Conservation (phyloP, 192 early-diverging fungal genomes). For the Backusella psychrophila region DNA sequence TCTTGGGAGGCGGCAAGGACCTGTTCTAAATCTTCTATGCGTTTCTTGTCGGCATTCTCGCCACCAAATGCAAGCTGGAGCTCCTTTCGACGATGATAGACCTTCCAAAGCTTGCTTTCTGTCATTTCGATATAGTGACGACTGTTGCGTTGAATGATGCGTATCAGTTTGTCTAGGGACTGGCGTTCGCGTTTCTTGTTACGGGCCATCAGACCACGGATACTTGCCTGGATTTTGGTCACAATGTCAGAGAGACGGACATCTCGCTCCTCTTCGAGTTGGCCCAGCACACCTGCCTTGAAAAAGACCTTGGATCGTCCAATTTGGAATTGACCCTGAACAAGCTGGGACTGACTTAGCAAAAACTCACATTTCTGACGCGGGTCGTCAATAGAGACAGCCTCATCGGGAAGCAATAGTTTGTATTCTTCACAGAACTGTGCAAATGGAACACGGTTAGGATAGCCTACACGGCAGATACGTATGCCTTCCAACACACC, state of each 20-base stretch:
- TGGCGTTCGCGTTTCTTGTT: conserved; percentile 44
- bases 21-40: conserved; percentile 8
- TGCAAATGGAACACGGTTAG: conserved; percentile 86
- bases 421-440: conserved; percentile 96
- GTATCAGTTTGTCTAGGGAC: conserved; percentile 81
- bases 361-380: conserved; percentile 79
- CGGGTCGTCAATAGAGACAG: conserved; percentile 85
- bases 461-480: conserved; percentile 94
- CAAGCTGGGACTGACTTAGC: conserved; percentile 59
- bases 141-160: conserved; percentile 92
- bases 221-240: conserved; percentile 80
- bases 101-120: conserved; percentile 94
- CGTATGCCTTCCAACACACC: conserved; percentile 97
- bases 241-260: conserved; percentile 80
- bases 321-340: conserved; percentile 84
- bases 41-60: conserved; percentile 19
- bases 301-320: conserved; percentile 97
- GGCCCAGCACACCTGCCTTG: conserved; percentile 89
- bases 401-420: conserved; percentile 76
- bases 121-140: conserved; percentile 87
- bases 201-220: conserved; percentile 82
- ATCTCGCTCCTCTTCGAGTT: conserved; percentile 92
- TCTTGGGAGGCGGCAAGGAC: conserved; percentile 3
- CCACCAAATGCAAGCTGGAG: conserved; percentile 11
- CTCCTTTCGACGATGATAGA: conserved; percentile 63